Evolutionary conservation across 768 basidiomycete species (phyloP), one percentile per base, ranked within the genome.

Genomic region (Leccinum incarnatum): DNA sequence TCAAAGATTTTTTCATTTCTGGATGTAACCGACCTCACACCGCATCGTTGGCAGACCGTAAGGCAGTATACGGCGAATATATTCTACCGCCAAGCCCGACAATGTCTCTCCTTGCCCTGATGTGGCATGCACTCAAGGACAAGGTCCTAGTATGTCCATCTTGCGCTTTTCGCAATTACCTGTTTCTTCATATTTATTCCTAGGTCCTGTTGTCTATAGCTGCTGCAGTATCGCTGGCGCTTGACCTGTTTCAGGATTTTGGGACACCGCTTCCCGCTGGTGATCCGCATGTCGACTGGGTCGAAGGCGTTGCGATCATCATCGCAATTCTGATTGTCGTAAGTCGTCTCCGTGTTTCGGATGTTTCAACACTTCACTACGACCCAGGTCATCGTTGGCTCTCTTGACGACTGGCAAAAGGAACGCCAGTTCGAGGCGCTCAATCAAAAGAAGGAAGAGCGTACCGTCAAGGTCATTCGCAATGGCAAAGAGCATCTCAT

Each of bases 401-500:
- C 95, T 12, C 64, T 98, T 47, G 98, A 98, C 68, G 97, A 99
- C 74, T 99, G 92, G 89, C 95, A 98, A 74, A 98, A 98, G 74
- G 97, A 99, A 73, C 87, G 87, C 2, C 97, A 98, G 75, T 99
- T 99, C 79, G 86, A 88, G 67, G 80, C 78, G 19, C 82, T 99
- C 45, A 98, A 98, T 68, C 91, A 90, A 65, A 90, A 95, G 75
- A 96, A 96, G 74, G 96, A 98, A 57, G 97, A 96, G 65, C 90
- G 97, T 27, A 84, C 82, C 5, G 86, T 94, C 65, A 94, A 94
- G 73, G 87, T 89, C 53, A 87, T 93, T 59, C 86, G 94, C 14
- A 76, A 83, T 56, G 87, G 86, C 32, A 70, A 78, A 11, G 91
- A 94, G 62, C 81, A 79, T 52, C 75, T 91, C 27, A 79, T 96